Evolutionary conservation across 805 yeast genomes (phyloP).

Genomic region (Ogataea neopini): DNA sequence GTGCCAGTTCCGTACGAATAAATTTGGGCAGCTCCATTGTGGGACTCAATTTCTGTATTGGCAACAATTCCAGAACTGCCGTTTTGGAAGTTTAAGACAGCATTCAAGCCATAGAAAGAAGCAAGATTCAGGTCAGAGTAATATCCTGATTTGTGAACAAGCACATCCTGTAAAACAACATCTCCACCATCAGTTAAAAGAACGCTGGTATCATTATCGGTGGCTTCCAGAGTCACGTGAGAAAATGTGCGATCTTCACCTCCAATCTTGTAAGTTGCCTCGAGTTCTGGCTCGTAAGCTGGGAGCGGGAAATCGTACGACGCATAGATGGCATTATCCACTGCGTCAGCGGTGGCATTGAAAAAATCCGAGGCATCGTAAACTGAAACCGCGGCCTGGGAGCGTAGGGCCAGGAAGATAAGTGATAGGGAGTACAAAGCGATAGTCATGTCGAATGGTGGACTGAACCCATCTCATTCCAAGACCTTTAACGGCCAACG

Average conservation of each 20-base stretch:
- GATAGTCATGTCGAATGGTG: too few species aligned
- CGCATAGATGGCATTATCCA: background rate
- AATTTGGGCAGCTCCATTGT: conserved; percentile 10
- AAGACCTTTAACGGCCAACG: too few species aligned
- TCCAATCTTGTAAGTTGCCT: background rate
- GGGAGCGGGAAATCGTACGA: conserved; percentile 4
- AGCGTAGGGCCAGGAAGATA: background rate
- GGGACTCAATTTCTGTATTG: conserved; percentile 1
- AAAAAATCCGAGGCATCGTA: background rate
- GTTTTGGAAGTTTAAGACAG: conserved; percentile 8
- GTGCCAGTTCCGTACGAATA: conserved; percentile 8
- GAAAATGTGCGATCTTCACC: background rate
- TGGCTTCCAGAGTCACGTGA: background rate
- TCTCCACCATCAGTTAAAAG: background rate
- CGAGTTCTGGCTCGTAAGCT: conserved; percentile 3
- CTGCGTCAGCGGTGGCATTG: conserved; percentile 1
- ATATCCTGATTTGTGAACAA: conserved; percentile 1
- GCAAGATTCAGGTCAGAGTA: conserved; percentile 7
- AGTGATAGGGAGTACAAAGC: too few species aligned
- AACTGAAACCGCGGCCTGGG: background rate
- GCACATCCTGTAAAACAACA: conserved; percentile 3
- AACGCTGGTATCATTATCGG: conserved; percentile 7
- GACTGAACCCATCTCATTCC: too few species aligned
- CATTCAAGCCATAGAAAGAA: conserved; percentile 7
- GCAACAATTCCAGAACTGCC: conserved; percentile 4